These are phyloP conservation scores for Saccharomycopsis sp. DNA, from an alignment of 805 yeast genomes.

Conservation along the genomic window DNA sequence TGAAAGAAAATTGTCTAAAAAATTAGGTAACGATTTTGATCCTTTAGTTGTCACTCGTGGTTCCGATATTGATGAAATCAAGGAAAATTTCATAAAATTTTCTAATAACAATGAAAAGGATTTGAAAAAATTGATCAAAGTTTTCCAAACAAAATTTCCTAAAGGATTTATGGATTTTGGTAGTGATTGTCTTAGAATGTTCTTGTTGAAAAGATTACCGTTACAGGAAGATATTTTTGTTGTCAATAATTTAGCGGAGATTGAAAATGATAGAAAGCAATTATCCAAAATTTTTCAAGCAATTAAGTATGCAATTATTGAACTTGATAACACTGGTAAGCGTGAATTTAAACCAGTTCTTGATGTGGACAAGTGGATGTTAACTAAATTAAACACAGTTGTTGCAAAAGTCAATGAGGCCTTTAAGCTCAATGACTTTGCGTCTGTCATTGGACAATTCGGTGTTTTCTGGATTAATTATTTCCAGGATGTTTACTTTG, in stretches of 20 bases:
- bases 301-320: slow-evolving; percentile 88
- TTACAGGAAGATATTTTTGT: slow-evolving; percentile 37
- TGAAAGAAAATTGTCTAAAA: slow-evolving; percentile 97
- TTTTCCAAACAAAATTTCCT: slow-evolving; percentile 85
- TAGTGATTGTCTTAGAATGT: slow-evolving; percentile 93
- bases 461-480: slow-evolving; percentile 91
- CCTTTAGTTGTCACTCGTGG: slow-evolving; percentile 91
- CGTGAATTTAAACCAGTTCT: slow-evolving; percentile 75
- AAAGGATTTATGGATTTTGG: slow-evolving; percentile 98
- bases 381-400: slow-evolving; percentile 72
- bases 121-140: slow-evolving; percentile 74
- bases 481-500: slow-evolving; percentile 94
- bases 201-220: slow-evolving; percentile 5
- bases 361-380: slow-evolving; percentile 78
- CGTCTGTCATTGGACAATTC: slow-evolving; percentile 74
- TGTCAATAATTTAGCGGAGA: slow-evolving; percentile 91
- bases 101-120: slow-evolving; percentile 91
- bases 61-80: slow-evolving; percentile 69
- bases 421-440: slow-evolving; percentile 80
- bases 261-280: slow-evolving; percentile 91
- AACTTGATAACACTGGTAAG: slow-evolving; percentile 70
- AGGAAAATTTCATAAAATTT: slow-evolving; percentile 52
- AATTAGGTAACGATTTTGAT: slow-evolving; percentile 91
- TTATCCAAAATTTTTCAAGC: slow-evolving; percentile 99
- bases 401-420: slow-evolving; percentile 48